Base-by-base conservation (phyloP, 2,329 filamentous ascomycete species). In the Penicillium psychrosexuale region DNA sequence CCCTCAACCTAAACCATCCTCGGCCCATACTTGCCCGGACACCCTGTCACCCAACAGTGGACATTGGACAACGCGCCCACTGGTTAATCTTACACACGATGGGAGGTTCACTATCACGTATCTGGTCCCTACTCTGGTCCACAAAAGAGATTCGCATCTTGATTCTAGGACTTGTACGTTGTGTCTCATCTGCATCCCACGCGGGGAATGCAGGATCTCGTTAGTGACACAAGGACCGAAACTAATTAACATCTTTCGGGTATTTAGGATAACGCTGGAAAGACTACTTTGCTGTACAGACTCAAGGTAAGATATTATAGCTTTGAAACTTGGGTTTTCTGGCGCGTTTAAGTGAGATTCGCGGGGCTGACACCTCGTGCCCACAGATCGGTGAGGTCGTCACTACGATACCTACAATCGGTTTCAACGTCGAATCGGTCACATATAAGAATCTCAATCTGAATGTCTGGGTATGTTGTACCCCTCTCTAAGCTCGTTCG, bases 91-190 rank as follows among this genome's bases (percentile, higher is more conserved):
- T 38, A 52, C 51, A 75, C 47, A 56, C 24, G 52, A 84, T 85
- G 82, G 82, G 82, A 61, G 81, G 75, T 60, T 80, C 78, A 59
- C 71, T 84, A 60, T 84, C 82, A 52, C 76, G 79, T 58, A 75
- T 84, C 63, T 79, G 91, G 67, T 89, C 88, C 75, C 78, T 95
- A 58, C 68, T 96, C 59, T 97, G 89, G 87, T 80, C 89, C 39
- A 97, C 97, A 82, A 99, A 97, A 80, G 94, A 99, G 79, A 97
- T 97, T 62, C 82, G 94, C 67, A 99, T 99, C 77, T 77, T 99
- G 74, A 97, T 97, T 65, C 78, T 97, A 58, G 92, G 92, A 69
- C 84, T 97, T 77, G 92, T 97, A 87, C 65, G 86, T 72, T 44
- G 38, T 46, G 34, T 43, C 47, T 40, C 28, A 49, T 24, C 34